A percentile compares a stretch with the other conserved stretches of the same genome.
Evolutionary conservation across 495 filamentous ascomycete species (phyloP).

Genomic region (Penicillium fimorum): DNA sequence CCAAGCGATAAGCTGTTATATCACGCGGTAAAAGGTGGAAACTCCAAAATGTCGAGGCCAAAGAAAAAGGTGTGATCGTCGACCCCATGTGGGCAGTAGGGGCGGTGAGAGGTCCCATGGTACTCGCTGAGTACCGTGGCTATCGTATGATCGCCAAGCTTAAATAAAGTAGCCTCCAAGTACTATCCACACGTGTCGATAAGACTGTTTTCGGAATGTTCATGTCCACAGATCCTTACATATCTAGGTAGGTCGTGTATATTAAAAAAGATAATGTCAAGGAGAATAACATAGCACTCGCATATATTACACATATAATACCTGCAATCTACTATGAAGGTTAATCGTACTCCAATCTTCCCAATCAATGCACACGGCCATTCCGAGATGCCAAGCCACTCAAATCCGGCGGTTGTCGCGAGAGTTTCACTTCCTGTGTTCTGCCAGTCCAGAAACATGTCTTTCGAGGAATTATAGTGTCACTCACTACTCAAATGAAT

Average conservation of each 20-base stretch:
- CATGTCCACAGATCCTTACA: neutral
- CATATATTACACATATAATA: neutral
- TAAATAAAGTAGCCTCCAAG: neutral
- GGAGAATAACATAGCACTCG: neutral
- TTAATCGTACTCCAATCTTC: neutral
- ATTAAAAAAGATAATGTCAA: neutral
- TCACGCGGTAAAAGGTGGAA: neutral
- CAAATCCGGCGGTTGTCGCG: conserved; percentile 4
- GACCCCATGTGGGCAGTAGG: conserved; percentile 4
- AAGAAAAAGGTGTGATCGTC: conserved; percentile 9
- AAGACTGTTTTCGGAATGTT: conserved; percentile 4
- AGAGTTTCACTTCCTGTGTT: neutral
- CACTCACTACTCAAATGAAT: neutral
- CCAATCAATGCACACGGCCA: conserved; percentile 6
- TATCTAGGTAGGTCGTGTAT: neutral
- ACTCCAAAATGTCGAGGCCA: neutral
- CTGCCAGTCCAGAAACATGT: neutral
- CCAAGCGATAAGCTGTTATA: neutral
- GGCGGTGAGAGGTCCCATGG: conserved; percentile 4
- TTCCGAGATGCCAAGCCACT: conserved; percentile 10
- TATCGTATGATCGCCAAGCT: neutral
- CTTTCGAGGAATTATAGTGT: neutral
- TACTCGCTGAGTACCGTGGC: conserved; percentile 6
- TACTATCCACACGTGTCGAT: neutral
- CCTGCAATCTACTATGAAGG: neutral